phyloP scores from a whole-genome alignment of 805 yeast species.

The Nakazawaea wyomingensis region DNA sequence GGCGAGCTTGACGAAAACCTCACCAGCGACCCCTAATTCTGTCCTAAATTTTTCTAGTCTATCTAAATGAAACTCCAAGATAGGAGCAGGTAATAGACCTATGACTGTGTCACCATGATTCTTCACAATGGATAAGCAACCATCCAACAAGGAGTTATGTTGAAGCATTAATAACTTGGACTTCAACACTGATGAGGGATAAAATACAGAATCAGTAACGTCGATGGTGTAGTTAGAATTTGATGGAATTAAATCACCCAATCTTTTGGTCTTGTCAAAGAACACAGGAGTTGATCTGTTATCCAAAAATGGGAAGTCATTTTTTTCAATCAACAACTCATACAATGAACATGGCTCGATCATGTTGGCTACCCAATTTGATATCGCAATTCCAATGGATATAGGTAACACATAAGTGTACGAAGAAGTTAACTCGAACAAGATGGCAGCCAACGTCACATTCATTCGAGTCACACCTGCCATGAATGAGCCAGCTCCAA shows the following conservation, averaged over 20 bases:
- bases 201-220: constrained; percentile 29
- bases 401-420: constrained; percentile 54
- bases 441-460: constrained; percentile 43
- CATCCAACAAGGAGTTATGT: constrained; percentile 40
- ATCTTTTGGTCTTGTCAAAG: constrained; percentile 25
- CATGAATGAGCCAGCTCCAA: constrained; percentile 53
- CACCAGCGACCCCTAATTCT: constrained; percentile 24
- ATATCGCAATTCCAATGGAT: constrained; percentile 49
- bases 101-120: constrained; percentile 18
- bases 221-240: constrained; percentile 10
- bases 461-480: constrained; percentile 55
- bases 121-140: constrained; percentile 40
- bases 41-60: constrained; percentile 28
- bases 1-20: constrained; percentile 24
- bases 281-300: constrained; percentile 32
- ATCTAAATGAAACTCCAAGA: constrained; percentile 48
- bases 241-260: constrained; percentile 34
- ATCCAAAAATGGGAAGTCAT: constrained; percentile 51
- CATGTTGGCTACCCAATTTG: constrained; percentile 50
- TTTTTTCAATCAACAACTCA: constrained; percentile 39
- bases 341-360: constrained; percentile 48
- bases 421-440: constrained; percentile 52
- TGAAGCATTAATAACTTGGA: constrained; percentile 33
- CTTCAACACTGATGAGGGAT: constrained; percentile 28
- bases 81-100: constrained; percentile 46